Base-by-base conservation (phyloP, 768 basidiomycete genomes). In the Leccinum fibrillosum region DNA sequence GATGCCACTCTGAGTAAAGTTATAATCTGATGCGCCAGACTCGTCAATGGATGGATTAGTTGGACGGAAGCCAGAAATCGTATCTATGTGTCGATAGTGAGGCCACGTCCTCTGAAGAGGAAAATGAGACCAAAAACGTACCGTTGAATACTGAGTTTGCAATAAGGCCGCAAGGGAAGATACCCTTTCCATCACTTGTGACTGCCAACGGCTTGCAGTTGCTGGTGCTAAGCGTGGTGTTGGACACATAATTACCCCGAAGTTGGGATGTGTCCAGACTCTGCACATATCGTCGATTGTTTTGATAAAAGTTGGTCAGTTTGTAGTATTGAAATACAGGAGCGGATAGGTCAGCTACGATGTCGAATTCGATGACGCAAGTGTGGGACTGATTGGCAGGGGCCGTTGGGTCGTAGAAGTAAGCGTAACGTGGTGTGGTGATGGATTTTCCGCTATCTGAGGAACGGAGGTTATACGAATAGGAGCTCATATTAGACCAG, bases 91-190 rank as follows among this genome's bases (percentile, higher is more conserved):
- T 49, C 3, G 37, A 35, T 62, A 34, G 25, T 54, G 15, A 54
- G 11, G 32, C 26, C 26, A 28, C 5, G 6, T 52, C 4, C 10
- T 39, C n/a, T 19, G 55, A 25, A 28, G 12, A 47, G 10, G 12
- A 15, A 47, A 6, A 34, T 13, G 44, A 56, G 35, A 21, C 26
- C 26, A 17, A 19, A 21, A 21, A 12, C 83, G 35, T 51, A 92
- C 94, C 95, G 68, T 99, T 99, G 79, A 98, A 99, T 10, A 94
- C 39, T 2, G 94, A 97, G 75, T 99, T 99, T 48, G 97, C 97
- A 62, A 99, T 96, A 62, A 99, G 78, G 42, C 97, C 97, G 64
- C 97, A 99, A 2, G 97, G 97, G 68, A 95, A 99, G 70, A 94
- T 84, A 9, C 82, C 78, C 66, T 81, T 84, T 57, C 75, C 74